Base-by-base conservation (phyloP, 306 rosid species). In the Neltuma alba region DNA sequence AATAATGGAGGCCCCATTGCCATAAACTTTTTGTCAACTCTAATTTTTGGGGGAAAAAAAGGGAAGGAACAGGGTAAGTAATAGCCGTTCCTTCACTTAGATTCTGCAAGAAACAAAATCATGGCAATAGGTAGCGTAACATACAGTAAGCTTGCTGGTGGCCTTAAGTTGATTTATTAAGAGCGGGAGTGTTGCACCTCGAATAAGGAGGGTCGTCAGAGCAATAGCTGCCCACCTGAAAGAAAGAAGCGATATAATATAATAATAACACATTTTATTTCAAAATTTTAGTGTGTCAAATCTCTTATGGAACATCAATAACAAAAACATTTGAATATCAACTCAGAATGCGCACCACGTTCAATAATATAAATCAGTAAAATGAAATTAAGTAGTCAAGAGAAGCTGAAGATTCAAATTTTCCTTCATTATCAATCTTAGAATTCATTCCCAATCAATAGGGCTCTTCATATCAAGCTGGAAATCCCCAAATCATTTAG, bases 201-300 rank as follows among this genome's bases (percentile, higher is more conserved):
- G 98, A 84, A 95, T 91, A 77, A 90, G 3, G 27, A 95, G 65
- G 54, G 97, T 90, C 70, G 98, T 80, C 50, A 91, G 41, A 58
- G 71, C 96, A 74, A 95, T 93, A 76, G 92, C 66, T 47, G 89
- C 92, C 98, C 98, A 93, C 99, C 99, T 95, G 89, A 83, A 85
- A 81, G 41, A 79, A 81, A 41, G 38, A 75, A 76, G 57, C 11
- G 42, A 79, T 58, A 40, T 16, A 38, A n/a, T n/a, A n/a, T n/a
- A n/a, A n/a, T n/a, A n/a, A 54, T 47, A 62, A 65, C 40, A 30
- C 28, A 63, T 55, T 54, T 71, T 62, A 76, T 58, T 74, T 50
- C 18, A 80, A 73, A 81, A 67, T 27, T 45, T 28, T 66, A 27
- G 33, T 57, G 69, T 48, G 48, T 52, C 82, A 82, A 68, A 82